Evolutionary conservation across 2,329 filamentous ascomycete genomes (phyloP).

Genomic region (Trichoderma sp.): DNA sequence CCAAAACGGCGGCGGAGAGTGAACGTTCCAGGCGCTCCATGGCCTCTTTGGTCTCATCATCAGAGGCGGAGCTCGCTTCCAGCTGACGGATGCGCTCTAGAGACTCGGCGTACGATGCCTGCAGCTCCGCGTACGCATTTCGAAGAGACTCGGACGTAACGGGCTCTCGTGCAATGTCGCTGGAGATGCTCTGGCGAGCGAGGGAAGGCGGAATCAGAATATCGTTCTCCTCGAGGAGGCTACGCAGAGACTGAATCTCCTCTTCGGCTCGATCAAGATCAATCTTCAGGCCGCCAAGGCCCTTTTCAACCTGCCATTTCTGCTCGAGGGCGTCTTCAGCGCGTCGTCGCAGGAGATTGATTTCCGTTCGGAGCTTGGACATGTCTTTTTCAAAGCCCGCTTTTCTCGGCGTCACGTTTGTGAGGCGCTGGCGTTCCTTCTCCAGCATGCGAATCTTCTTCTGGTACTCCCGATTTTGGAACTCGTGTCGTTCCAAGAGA

Average conservation of each 20-base stretch:
- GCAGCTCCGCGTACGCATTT: conserved; percentile 70
- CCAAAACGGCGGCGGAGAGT: conserved; percentile 65
- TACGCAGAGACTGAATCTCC: conserved; percentile 80
- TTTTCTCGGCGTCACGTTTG: conserved; percentile 66
- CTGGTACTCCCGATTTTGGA: conserved; percentile 77
- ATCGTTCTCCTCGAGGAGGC: conserved; percentile 77
- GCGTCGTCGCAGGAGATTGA: conserved; percentile 76
- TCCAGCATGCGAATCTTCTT: conserved; percentile 78
- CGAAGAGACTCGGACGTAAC: conserved; percentile 70
- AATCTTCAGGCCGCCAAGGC: conserved; percentile 85
- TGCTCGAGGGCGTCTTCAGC: conserved; percentile 93
- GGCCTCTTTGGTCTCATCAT: conserved; percentile 59
- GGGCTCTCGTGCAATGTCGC: conserved; percentile 33
- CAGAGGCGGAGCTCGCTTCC: conserved; percentile 48
- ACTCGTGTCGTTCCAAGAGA: conserved; percentile 79
- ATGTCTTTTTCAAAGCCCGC: conserved; percentile 84
- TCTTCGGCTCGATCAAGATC: conserved; percentile 93
- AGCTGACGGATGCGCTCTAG: conserved; percentile 64
- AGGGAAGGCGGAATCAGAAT: conserved; percentile 66
- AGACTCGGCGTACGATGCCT: conserved; percentile 65
- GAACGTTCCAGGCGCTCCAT: conserved; percentile 65
- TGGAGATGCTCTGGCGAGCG: conserved; percentile 42
- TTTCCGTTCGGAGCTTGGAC: conserved; percentile 72
- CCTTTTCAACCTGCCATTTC: conserved; percentile 95
- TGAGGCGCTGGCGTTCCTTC: conserved; percentile 70